These are phyloP conservation scores for Nemania sp. DNA, from an alignment of 2,329 filamentous ascomycete genomes.

Conservation along the genomic window DNA sequence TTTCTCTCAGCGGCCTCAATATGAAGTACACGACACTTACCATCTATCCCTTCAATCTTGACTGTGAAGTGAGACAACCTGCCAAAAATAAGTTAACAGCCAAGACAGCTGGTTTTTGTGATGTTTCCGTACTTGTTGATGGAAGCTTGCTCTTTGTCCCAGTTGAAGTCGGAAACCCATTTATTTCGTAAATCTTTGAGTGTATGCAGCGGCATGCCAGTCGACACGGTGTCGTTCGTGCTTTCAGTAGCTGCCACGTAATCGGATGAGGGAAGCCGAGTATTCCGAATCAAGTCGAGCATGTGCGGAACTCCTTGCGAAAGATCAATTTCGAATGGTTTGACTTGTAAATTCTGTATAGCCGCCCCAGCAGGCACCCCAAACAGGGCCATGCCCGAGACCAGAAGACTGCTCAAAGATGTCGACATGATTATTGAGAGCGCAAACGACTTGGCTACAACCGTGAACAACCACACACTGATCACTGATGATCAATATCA, in stretches of 20 bases:
- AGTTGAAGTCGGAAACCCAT: constrained; percentile 8
- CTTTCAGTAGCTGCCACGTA: constrained; percentile 2
- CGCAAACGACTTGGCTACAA: background rate
- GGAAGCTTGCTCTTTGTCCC: constrained; percentile 15
- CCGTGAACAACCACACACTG: background rate
- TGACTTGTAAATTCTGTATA: background rate
- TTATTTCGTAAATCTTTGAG: constrained; percentile 1
- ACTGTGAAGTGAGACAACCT: constrained; percentile 13
- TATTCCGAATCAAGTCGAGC: constrained; percentile 11
- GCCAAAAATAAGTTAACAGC: background rate
- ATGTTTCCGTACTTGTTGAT: constrained; percentile 8
- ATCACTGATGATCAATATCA: background rate
- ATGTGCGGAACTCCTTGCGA: constrained; percentile 13
- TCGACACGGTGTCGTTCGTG: constrained; percentile 8
- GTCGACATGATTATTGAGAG: constrained; percentile 7
- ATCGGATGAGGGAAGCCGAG: constrained; percentile 9
- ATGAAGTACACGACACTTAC: constrained; percentile 1
- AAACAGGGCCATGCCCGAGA: constrained; percentile 9
- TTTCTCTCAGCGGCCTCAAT: too few relatives aligned
- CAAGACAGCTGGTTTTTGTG: background rate
- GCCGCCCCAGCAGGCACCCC: background rate
- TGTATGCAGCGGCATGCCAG: constrained; percentile 11
- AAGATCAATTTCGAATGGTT: constrained; percentile 5
- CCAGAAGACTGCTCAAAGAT: background rate
- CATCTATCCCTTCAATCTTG: constrained; percentile 12